Percentiles rank a stretch among this genome's conserved stretches.
Conservation (phyloP, 805 yeast species). For the Starmerella gropengiesseri region DNA sequence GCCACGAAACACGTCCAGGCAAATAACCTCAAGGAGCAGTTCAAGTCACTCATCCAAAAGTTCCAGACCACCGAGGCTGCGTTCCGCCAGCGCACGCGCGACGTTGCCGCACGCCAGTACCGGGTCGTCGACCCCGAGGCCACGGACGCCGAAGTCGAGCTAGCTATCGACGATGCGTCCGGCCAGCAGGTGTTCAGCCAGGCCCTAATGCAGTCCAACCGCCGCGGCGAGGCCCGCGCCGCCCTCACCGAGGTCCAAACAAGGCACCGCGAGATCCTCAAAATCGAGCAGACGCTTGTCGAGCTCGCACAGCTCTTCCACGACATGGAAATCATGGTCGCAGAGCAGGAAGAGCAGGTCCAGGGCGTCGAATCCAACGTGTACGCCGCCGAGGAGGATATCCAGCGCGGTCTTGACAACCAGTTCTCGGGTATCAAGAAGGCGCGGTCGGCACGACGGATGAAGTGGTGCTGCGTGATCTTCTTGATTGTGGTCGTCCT, state of each 20-base stretch:
- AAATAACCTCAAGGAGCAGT: constrained; percentile 73
- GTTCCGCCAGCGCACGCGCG: constrained; percentile 70
- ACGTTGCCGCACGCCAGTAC: constrained; percentile 87
- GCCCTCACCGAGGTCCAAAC: constrained; percentile 91
- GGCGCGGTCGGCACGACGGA: constrained; percentile 82
- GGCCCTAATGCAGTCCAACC: constrained; percentile 40
- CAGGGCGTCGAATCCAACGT: constrained; percentile 73
- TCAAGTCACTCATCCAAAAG: constrained; percentile 75
- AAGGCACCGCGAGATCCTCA: constrained; percentile 88
- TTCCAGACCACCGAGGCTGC: constrained; percentile 78
- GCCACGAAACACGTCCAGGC: constrained; percentile 79
- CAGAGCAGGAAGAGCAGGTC: constrained; percentile 85
- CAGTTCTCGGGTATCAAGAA: constrained; percentile 77
- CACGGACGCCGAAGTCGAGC: constrained; percentile 68
- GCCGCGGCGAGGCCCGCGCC: constrained; percentile 68
- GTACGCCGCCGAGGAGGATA: constrained; percentile 72
- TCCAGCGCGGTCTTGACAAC: constrained; percentile 90
- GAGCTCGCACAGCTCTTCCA: constrained; percentile 89
- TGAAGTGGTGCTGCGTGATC: constrained; percentile 67
- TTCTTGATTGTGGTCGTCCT: constrained; percentile 26
- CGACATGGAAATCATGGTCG: constrained; percentile 92
- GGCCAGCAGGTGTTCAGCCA: constrained; percentile 90
- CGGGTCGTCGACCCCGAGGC: constrained; percentile 47
- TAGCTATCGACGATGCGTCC: constrained; percentile 68
- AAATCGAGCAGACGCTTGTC: constrained; percentile 88